Evolutionary conservation across 179 eudicot species (phyloP), one percentile per base, ranked within the genome.

Genomic region (Camellia oleifera): DNA sequence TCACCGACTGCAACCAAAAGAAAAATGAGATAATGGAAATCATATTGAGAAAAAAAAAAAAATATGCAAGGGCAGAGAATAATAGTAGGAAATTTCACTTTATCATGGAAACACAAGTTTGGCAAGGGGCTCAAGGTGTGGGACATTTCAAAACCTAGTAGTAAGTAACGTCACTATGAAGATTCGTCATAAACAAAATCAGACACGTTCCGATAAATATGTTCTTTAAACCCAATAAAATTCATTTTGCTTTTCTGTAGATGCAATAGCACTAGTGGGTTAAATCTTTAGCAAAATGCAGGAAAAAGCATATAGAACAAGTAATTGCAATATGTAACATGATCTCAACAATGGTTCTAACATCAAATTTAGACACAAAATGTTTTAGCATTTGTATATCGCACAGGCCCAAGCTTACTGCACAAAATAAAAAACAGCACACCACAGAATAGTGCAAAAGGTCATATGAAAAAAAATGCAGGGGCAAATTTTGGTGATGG

Each of bases 1-100:
- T 93, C 88, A 95, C 98, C 54, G 97, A 73, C 98, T 95, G 84
- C 79, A 70, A 32, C 32, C 32, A 32, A 32, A 32, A 44, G 57
- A 52, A 63, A 73, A 60, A 83, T 23, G 56, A 44, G 40, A 66
- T 4, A 20, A 63, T 3, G 48, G 11, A 75, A 54, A 46, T 69
- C 48, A 8, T 0, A 65, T 8, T 40, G 9, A 1, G 45, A 42
- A 66, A 18, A 75, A 57, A 45, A n/a, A 56, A 46, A 32, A 32
- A 0, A 32, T 32, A 32, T 32, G 32, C 32, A 32, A 32, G 1
- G 3, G 46, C 20, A 26, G n/a, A 69, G 42, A n/a, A 52, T 44
- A 53, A 32, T 32, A 32, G 32, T 32, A 32, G 32, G 32, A 32
- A 32, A 70, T 23, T 71, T 60, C 10, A 10, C 13, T 64, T 12